Conservation (phyloP, 139 green algal species). For the Raphidocelis subcapitata region DNA sequence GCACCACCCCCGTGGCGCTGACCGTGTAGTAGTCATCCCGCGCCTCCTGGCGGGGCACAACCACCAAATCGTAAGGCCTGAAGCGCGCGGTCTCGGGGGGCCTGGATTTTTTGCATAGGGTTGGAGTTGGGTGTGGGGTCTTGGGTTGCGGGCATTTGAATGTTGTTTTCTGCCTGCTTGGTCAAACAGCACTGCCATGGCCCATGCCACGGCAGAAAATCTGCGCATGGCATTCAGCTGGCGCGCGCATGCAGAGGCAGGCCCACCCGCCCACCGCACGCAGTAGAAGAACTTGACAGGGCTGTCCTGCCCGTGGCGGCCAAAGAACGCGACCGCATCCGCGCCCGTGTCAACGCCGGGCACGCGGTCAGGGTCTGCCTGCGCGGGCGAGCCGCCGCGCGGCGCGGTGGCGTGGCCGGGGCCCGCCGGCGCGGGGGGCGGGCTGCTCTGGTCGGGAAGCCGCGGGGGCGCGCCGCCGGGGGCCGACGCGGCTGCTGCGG, state of each 20-base stretch:
- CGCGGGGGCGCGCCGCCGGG: neutral
- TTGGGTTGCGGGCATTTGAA: no score
- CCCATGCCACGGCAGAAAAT: no score
- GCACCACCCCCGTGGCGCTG: constrained; percentile 71
- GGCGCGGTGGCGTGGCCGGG: neutral
- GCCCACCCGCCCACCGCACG: constrained; percentile 69
- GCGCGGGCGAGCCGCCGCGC: neutral
- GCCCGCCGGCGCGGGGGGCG: neutral
- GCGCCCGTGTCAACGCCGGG: constrained; percentile 64
- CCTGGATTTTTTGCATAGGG: constrained; percentile 23
- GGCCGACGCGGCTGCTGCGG: neutral
- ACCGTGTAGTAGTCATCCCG: constrained; percentile 74
- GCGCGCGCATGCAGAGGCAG: no score
- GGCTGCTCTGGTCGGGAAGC: neutral
- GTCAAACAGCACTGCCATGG: no score
- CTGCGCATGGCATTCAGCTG: no score
- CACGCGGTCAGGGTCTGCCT: constrained; percentile 39
- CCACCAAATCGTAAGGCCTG: constrained; percentile 73
- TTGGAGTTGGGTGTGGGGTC: neutral
- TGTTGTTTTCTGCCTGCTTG: no score
- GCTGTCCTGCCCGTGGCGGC: constrained; percentile 71
- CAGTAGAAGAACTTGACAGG: constrained; percentile 86
- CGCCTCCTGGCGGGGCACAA: constrained; percentile 52
- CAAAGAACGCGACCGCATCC: constrained; percentile 77
- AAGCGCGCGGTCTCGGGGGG: constrained; percentile 48